A percentile compares a stretch with the other conserved stretches of the same genome.
Conservation (phyloP, 495 filamentous ascomycete species). For the Penicillium canariense region DNA sequence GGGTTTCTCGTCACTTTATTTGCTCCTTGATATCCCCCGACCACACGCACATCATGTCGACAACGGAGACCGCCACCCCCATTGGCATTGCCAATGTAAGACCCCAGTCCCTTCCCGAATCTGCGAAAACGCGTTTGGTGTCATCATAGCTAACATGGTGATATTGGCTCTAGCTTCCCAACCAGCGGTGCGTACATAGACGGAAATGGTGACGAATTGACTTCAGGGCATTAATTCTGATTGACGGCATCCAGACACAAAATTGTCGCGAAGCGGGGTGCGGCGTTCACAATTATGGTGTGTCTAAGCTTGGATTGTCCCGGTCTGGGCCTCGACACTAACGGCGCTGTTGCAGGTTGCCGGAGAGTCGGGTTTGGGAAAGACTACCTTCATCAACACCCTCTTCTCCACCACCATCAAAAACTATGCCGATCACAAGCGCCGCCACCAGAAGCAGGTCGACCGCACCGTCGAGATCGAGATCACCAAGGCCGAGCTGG, state of each 20-base stretch:
- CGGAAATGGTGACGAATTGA: constrained; percentile 2
- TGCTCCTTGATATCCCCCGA: constrained; percentile 12
- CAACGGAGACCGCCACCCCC: constrained; percentile 81
- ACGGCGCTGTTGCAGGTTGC: constrained; percentile 65
- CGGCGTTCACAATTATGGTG: constrained; percentile 99
- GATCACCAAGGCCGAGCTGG: constrained; percentile 98
- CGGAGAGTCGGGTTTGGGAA: constrained; percentile 96
- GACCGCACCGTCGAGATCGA: constrained; percentile 99
- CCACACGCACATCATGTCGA: constrained; percentile 60
- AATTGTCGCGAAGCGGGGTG: constrained; percentile 98
- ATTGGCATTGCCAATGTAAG: constrained; percentile 99
- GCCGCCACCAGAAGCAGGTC: constrained; percentile 96
- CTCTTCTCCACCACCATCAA: constrained; percentile 99
- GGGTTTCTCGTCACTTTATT: constrained; percentile 21
- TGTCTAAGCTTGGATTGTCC: constrained; percentile 21
- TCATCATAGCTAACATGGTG: constrained; percentile 20
- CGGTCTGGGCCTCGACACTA: constrained; percentile 22
- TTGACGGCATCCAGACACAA: constrained; percentile 67
- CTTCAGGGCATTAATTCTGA: constrained; percentile 32
- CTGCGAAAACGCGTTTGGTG: background rate
- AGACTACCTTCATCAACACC: constrained; percentile 99
- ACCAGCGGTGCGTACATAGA: constrained; percentile 66
- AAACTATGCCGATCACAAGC: constrained; percentile 99
- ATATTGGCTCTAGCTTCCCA: constrained; percentile 61
- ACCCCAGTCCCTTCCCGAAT: constrained; percentile 16